Evolutionary conservation across 2,329 filamentous ascomycete genomes (phyloP), one percentile per base, ranked within the genome.

Genomic region (Diaporthe destruens): DNA sequence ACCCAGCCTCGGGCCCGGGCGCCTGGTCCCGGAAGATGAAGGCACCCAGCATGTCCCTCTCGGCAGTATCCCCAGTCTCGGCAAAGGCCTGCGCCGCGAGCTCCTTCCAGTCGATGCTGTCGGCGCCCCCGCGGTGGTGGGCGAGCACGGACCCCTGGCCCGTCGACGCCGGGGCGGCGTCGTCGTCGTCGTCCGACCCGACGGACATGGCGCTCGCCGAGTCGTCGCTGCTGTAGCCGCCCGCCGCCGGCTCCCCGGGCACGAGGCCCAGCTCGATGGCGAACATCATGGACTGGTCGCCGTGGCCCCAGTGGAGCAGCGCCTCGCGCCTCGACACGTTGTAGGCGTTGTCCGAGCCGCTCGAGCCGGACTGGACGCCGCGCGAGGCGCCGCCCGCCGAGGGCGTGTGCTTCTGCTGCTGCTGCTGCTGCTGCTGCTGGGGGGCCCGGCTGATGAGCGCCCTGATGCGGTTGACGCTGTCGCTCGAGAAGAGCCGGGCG

Each of bases 21-120:
- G 76, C 76, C 54, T 76, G 76, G 25, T 79, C 77, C 1, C 79
- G 73, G 20, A 81, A 72, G 6, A 77, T 76, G 53, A 83, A 83
- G 6, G 80, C 80, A 7, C 79, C 80, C 16, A 82, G 76, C 2
- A 80, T 76, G 18, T 81, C 80, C 61, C 75, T 78, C 0, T 79
- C 78, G 0, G 83, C 74, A 8, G 79, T 78, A 14, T 79, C 77
- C 57, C 83, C 78, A 8, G 78, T 77, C 49, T 78, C 76, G 25
- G 74, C 82, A 53, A 44, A 75, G 55, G 69, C 69, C 72, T 59
- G 69, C 6, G 34, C 44, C 16, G 54, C 56, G 5, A 68, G 5
- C 11, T 63, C 61, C 20, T 16, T 59, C 69, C 56, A 63, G 51
- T 47, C 54, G 69, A 74, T 8, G 74, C 29, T 23, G 6, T 36